Conservation (phyloP, 108 stramenopile genomes). For the Seminavis robusta region DNA sequence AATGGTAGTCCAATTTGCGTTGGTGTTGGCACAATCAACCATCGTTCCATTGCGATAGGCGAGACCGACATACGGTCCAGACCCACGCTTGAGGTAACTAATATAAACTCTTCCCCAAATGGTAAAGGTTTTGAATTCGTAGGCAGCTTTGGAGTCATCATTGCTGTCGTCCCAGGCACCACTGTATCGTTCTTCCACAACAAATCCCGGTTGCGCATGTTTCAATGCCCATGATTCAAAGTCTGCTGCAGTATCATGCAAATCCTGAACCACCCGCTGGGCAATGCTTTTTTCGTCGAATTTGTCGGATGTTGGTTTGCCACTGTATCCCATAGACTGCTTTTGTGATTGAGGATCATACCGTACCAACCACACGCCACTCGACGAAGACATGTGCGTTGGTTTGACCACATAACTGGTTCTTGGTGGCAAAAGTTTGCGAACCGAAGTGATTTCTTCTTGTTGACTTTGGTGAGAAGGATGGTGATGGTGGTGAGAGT, state of each 20-base stretch:
- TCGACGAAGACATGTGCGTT: conserved; percentile 8
- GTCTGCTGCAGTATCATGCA: conserved; percentile 5
- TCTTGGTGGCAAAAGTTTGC: not conserved
- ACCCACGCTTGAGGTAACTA: conserved; percentile 1
- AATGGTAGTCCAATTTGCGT: not conserved
- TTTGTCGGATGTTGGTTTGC: not conserved
- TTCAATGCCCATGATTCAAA: conserved; percentile 17
- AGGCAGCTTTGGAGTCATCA: no score
- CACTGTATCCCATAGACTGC: not conserved
- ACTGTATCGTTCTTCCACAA: conserved; percentile 15
- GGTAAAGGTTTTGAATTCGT: conserved; percentile 19
- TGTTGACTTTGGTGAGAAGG: not conserved
- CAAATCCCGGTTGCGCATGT: conserved; percentile 11
- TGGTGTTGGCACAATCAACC: not conserved
- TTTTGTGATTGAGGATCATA: not conserved
- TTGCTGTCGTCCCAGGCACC: no score
- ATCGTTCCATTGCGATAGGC: conserved; percentile 18
- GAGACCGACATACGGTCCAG: conserved; percentile 1
- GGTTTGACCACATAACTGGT: conserved; percentile 14
- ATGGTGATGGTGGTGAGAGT: no score
- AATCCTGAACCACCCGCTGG: conserved; percentile 2
- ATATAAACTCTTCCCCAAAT: conserved; percentile 16
- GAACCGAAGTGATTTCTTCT: conserved; percentile 4
- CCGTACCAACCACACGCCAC: no score
- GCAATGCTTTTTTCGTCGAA: not conserved